Conservation (phyloP, 768 basidiomycete species). For the Dioszegia crocea region DNA sequence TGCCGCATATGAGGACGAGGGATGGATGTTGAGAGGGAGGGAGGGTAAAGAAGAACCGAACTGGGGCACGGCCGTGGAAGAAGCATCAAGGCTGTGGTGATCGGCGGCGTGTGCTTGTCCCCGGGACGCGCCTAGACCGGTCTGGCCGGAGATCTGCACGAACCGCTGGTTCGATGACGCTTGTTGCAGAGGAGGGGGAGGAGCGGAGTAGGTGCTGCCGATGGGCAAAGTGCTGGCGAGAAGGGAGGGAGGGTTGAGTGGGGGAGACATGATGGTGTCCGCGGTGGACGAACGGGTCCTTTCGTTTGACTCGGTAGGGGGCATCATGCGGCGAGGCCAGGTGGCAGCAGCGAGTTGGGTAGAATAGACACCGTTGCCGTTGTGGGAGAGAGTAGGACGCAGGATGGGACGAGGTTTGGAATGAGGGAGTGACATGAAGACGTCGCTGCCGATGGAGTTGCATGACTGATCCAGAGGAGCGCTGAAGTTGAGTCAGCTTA, state of each 20-base stretch:
- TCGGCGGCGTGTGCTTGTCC: not conserved
- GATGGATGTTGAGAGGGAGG: not conserved
- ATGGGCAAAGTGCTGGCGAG: constrained; percentile 3
- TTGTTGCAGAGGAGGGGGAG: not conserved
- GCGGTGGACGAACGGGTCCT: not conserved
- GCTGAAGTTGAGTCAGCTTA: not conserved
- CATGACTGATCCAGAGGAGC: constrained; percentile 8
- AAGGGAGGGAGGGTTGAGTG: constrained; percentile 1
- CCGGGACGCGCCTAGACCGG: not conserved
- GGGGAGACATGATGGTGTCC: not conserved
- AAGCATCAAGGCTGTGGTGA: constrained; percentile 1
- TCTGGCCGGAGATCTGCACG: not conserved
- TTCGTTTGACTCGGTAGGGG: constrained; percentile 6
- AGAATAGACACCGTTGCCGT: constrained; percentile 7
- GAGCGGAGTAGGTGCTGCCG: constrained; percentile 3
- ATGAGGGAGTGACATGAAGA: constrained; percentile 23
- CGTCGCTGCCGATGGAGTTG: constrained; percentile 11
- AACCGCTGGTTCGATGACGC: not conserved
- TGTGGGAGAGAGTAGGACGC: constrained; percentile 24
- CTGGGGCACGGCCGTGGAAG: not conserved
- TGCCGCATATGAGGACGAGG: constrained; percentile 4
- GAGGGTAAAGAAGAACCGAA: constrained; percentile 5
- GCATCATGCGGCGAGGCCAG: constrained; percentile 12
- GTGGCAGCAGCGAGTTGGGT: not conserved
- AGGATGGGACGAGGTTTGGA: constrained; percentile 13